A percentile compares a stretch with the other conserved stretches of the same genome.
Evolutionary conservation across 2,329 filamentous ascomycete species (phyloP).

Genomic region (Diaporthe aspalathi): DNA sequence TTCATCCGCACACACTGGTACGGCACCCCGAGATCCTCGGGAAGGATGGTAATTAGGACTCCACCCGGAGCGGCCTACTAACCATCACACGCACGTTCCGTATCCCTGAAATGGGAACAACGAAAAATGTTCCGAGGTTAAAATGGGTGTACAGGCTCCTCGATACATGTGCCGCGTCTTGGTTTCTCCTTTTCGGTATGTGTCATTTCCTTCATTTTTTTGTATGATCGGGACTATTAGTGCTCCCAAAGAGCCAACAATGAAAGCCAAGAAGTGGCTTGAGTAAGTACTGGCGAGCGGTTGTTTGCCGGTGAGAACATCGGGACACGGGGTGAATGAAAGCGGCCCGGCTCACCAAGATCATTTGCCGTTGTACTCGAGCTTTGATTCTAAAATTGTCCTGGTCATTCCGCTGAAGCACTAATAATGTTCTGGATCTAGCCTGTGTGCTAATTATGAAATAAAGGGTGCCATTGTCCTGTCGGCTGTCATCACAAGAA

Average conservation of each 20-base stretch:
- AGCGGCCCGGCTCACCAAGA: not conserved
- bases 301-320: not conserved
- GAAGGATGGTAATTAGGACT: not conserved
- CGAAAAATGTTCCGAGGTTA: not conserved
- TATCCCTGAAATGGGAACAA: not conserved
- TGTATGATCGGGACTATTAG: accelerated
- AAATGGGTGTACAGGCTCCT: no score
- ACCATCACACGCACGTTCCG: not conserved
- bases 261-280: not conserved
- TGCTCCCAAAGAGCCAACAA: not conserved
- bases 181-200: not conserved
- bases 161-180: not conserved
- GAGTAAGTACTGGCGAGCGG: not conserved
- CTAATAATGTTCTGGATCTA: no score
- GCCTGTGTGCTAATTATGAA: not conserved
- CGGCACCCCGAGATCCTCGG: not conserved
- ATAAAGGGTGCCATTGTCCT: not conserved
- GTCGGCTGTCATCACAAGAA: not conserved
- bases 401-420: not conserved
- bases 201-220: not conserved
- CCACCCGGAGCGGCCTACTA: not conserved
- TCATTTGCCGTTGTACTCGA: no score
- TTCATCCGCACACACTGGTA: not conserved
- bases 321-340: no score
- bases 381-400: not conserved